Percentiles rank a stretch among this genome's conserved stretches.
phyloP scores from a whole-genome alignment of 1,139 yeast genomes.

The Pichia sp. region DNA sequence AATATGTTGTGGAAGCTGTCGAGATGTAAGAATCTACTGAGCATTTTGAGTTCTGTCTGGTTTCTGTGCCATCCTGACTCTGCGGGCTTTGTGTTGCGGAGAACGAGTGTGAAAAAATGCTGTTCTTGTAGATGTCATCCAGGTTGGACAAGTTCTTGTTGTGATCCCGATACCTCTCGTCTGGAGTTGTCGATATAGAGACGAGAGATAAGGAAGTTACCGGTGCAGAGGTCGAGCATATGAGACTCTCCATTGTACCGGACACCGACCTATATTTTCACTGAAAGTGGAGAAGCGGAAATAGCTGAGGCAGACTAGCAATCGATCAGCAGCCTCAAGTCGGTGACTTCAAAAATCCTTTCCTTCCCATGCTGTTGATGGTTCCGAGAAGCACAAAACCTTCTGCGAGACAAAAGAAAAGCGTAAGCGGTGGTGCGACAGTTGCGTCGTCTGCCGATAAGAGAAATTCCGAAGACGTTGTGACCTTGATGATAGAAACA shows the following conservation, averaged over 20 bases:
- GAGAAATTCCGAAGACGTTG: not conserved
- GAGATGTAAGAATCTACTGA: not conserved
- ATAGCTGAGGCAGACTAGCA: too few relatives aligned
- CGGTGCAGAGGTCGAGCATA: not conserved
- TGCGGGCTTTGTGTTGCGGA: not conserved
- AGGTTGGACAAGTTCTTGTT: not conserved
- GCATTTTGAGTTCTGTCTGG: conserved; percentile 1
- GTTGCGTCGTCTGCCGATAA: not conserved
- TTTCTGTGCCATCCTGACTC: not conserved
- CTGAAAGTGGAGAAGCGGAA: too few relatives aligned
- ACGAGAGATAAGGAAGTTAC: conserved; percentile 1
- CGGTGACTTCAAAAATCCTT: too few relatives aligned
- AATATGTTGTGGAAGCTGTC: not conserved
- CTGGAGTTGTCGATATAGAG: conserved; percentile 5
- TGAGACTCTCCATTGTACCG: not conserved
- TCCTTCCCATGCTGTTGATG: too few relatives aligned
- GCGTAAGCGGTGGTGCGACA: not conserved
- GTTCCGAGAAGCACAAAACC: not conserved
- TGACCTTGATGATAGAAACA: too few relatives aligned
- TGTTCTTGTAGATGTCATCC: conserved; percentile 2
- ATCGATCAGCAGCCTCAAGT: too few relatives aligned
- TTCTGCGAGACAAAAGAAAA: not conserved
- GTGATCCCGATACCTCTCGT: not conserved
- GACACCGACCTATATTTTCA: too few relatives aligned
- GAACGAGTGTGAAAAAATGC: not conserved